Percentiles rank a stretch among this genome's conserved stretches.
Conservation (phyloP, 1,284 basidiomycete species). For the Rhodotorula sp. region DNA sequence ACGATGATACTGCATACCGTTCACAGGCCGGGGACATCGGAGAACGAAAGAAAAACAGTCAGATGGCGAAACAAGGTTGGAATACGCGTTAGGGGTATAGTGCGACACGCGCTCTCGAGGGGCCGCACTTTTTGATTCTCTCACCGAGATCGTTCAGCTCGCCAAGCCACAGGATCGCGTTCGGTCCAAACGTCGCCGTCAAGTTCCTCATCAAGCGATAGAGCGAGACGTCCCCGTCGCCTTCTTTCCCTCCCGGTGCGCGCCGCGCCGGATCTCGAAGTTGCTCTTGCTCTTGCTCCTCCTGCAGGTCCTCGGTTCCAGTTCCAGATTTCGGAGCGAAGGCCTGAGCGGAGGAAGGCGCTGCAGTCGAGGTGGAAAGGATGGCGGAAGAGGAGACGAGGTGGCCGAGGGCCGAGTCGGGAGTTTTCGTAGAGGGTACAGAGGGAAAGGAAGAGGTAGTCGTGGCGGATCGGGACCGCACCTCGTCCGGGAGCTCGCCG, state of each 20-base stretch:
- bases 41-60: background rate
- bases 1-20: background rate
- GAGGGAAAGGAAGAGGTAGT: background rate
- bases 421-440: background rate
- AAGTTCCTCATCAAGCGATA: conserved; percentile 21
- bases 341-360: background rate
- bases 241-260: background rate
- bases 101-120: too few relatives aligned
- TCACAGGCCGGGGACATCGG: background rate
- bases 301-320: too few relatives aligned
- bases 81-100: too few relatives aligned
- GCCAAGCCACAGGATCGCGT: conserved; percentile 5
- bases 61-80: background rate
- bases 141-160: conserved; percentile 22
- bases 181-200: conserved; percentile 15
- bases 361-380: background rate
- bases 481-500: conserved; percentile 6
- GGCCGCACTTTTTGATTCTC: conserved; percentile 30
- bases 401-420: background rate
- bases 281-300: background rate
- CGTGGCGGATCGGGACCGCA: background rate
- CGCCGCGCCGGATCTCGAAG: background rate
- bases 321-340: too few relatives aligned
- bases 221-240: conserved; percentile 18
- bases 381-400: background rate